Percentiles rank a stretch among this genome's conserved stretches.
Evolutionary conservation across 2,329 filamentous ascomycete species (phyloP).

Genomic region (Samsoniella hepiali): DNA sequence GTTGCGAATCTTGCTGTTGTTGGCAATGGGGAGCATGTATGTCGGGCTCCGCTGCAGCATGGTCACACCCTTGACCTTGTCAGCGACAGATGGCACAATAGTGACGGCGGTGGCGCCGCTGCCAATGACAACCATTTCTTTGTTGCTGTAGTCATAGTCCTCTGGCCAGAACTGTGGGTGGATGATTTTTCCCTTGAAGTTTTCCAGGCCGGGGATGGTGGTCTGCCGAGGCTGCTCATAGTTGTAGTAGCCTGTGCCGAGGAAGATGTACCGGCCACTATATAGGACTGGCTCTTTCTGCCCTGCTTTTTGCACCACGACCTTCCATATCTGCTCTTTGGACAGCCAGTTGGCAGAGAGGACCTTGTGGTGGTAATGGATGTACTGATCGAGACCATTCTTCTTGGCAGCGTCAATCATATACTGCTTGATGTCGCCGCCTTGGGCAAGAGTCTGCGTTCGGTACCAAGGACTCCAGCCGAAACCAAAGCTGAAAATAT

Average conservation of each 20-base stretch:
- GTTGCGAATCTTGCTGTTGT: conserved; percentile 35
- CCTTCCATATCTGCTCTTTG: neutral
- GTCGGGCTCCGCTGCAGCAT: conserved; percentile 78
- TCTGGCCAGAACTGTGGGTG: conserved; percentile 78
- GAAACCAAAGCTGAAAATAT: conserved; percentile 58
- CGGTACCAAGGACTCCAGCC: conserved; percentile 65
- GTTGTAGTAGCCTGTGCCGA: conserved; percentile 68
- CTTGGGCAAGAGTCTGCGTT: conserved; percentile 47
- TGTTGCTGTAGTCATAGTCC: conserved; percentile 60
- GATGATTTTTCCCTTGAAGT: conserved; percentile 61
- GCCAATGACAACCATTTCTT: conserved; percentile 70
- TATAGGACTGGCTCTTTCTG: conserved; percentile 20
- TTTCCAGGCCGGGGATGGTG: conserved; percentile 63
- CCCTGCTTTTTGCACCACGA: neutral
- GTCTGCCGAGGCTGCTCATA: conserved; percentile 61
- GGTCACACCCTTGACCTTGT: conserved; percentile 64
- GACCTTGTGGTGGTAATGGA: neutral
- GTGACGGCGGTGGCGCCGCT: conserved; percentile 81
- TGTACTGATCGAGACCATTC: conserved; percentile 42
- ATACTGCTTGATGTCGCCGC: conserved; percentile 46
- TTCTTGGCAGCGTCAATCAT: conserved; percentile 43
- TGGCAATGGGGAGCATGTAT: conserved; percentile 59
- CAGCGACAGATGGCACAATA: conserved; percentile 65
- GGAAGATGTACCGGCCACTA: conserved; percentile 54
- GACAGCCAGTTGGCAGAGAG: neutral